A percentile compares a stretch with the other conserved stretches of the same genome.
Evolutionary conservation across 352 stramenopile genomes (phyloP).

Genomic region (Phytophthora brassicae): DNA sequence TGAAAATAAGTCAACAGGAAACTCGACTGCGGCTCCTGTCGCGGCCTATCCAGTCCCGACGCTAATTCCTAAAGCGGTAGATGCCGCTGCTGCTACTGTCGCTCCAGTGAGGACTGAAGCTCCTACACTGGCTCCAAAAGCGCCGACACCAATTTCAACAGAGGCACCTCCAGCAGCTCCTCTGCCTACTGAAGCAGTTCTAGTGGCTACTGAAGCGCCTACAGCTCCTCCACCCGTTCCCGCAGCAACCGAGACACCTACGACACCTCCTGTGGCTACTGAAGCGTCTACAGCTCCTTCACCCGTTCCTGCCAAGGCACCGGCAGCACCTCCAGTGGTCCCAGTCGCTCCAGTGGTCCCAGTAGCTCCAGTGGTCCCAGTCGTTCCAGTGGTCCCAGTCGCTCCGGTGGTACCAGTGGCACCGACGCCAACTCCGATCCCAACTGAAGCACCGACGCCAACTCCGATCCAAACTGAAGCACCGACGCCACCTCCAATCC

Average conservation of each 20-base stretch:
- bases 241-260: neutral
- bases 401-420: neutral
- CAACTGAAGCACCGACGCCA: neutral
- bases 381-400: too few species aligned
- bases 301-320: too few species aligned
- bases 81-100: neutral
- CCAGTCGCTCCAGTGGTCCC: too few species aligned
- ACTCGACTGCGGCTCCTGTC: conserved; percentile 4
- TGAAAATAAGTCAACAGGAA: too few species aligned
- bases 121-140: neutral
- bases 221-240: neutral
- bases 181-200: neutral
- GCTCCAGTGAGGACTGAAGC: neutral
- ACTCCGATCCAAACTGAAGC: neutral
- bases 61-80: neutral
- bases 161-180: conserved; percentile 3
- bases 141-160: neutral
- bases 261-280: neutral
- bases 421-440: neutral
- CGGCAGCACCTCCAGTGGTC: too few species aligned
- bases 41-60: conserved; percentile 1
- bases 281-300: neutral
- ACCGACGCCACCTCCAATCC: neutral
- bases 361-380: conserved; percentile 2
- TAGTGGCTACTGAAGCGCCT: neutral